Evolutionary conservation across 306 rosid species (phyloP).

Genomic region (Cicer cuneatum): DNA sequence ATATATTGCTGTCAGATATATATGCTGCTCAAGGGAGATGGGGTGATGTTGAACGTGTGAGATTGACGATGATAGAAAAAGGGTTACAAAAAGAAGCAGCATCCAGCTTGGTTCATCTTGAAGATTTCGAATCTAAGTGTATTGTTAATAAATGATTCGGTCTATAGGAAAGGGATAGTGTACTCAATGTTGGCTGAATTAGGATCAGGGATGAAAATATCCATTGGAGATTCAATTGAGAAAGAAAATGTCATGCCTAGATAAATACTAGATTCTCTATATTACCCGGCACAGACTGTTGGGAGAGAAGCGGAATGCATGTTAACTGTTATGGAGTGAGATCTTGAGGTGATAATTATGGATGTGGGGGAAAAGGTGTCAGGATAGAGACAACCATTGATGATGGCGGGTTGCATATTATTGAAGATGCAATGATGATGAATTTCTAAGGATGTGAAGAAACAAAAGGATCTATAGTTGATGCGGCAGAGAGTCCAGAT

Average conservation of each 20-base stretch:
- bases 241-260: slow-evolving; percentile 13
- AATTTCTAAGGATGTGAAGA: slow-evolving; percentile 29
- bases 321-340: slow-evolving; percentile 16
- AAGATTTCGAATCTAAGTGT: slow-evolving; percentile 50
- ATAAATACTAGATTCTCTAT: slow-evolving; percentile 15
- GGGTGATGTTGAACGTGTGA: slow-evolving; percentile 69
- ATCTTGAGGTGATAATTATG: slow-evolving; percentile 30
- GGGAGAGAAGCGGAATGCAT: not conserved
- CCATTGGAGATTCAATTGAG: slow-evolving; percentile 35
- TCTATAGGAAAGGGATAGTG: slow-evolving; percentile 54
- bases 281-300: not conserved
- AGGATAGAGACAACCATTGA: slow-evolving; percentile 4
- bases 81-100: slow-evolving; percentile 60
- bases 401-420: slow-evolving; percentile 17
- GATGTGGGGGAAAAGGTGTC: slow-evolving; percentile 10
- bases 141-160: slow-evolving; percentile 39
- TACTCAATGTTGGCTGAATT: slow-evolving; percentile 66
- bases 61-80: slow-evolving; percentile 60
- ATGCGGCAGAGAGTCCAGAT: slow-evolving; percentile 24
- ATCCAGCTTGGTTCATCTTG: slow-evolving; percentile 55
- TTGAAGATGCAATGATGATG: slow-evolving; percentile 35
- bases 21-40: slow-evolving; percentile 70
- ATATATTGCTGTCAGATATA: slow-evolving; percentile 64
- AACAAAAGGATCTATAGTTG: slow-evolving; percentile 22
- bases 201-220: slow-evolving; percentile 54